Evolutionary conservation across 352 stramenopile species (phyloP), one percentile per base, ranked within the genome.

Genomic region (Pythium vanterpoolii): DNA sequence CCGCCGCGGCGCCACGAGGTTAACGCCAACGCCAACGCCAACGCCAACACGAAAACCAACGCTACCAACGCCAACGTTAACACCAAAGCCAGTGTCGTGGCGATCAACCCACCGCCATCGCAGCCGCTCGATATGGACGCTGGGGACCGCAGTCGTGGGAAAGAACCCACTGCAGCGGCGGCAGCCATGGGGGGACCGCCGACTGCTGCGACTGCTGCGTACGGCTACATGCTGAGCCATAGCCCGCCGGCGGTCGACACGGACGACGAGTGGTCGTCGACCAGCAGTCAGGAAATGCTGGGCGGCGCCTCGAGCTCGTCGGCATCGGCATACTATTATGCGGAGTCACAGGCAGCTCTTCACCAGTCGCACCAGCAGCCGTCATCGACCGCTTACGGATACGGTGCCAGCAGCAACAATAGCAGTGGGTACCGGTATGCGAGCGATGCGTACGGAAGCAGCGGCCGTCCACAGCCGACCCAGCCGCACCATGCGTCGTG

Each of bases 261-360:
- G 49, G 57, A 65, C 39, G 57, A 65, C 42, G 57, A 65, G 33
- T 65, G 57, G 57, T 65, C 57, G 28, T 65, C 57, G 27, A 65
- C 57, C 30, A 65, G 57, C 24, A 58, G 47, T 10, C 57, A 65
- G 24, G 57, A 65, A 49, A 65, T 65, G 47, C 42, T 65, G 13
- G 47, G 49, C 38, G 55, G 48, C 9, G 57, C 18, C 5, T 49
- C 59, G 21, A 56, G 50, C 43, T 56, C 47, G 19, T 40, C 59
- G 8, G 23, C 40, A 10, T 27, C 49, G 23, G 59, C 42, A n/a
- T 60, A 59, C 34, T 55, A 60, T 43, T 66, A 57, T 34, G 59
- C 52, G 28, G 47, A 66, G 34, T 51, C 52, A 14, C 45, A 51
- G 28, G 46, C 38, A 33, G 21, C 21, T 48, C 40, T 44, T 4